Base-by-base conservation (phyloP, 2,329 filamentous ascomycete species). In the Epichloe gansuensis region DNA sequence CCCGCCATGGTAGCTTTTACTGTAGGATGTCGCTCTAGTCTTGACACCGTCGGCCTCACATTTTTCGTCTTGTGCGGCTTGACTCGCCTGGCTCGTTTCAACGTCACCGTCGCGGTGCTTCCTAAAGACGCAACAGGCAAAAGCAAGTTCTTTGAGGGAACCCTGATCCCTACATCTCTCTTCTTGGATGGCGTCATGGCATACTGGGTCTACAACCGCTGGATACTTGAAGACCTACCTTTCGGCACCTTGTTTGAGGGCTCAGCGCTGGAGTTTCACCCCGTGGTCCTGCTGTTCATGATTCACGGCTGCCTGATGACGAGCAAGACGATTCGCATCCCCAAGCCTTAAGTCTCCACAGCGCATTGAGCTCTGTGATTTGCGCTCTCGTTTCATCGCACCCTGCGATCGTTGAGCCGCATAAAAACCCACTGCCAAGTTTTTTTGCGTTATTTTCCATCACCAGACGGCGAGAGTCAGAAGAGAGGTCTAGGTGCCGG, bases 51-150 rank as follows among this genome's bases (percentile, higher is more conserved):
- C 52, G 76, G 74, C 57, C 74, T 98, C 46, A 77, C 86, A 53
- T 89, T 91, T 71, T 98, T 97, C 70, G 90, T 97, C 45, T 86
- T 98, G 50, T 94, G 89, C 70, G 93, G 93, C 53, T 82, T 98
- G 46, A 95, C 91, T 3, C 85, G 93, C 48, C 82, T 98, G 11
- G 93, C 93, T 46, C 86, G 93, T 59, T 98, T 98, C 82, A 98
- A 98, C 69, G 93, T 98, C 50, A 97, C 93, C 11, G 91, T 93
- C 39, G 78, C 83, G 38, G 83, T 85, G 60, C 80, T 98, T 12
- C 93, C 93, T 57, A 96, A 97, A 72, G 93, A 98, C 67, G 85
- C 83, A 48, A 81, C 80, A 0, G 93, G 93, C 60, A 98, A 98
- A 74, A 89, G 87, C 55, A 81, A 86, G 65, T 98, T 95, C 72